Evolutionary conservation across 305 asterid species (phyloP).

Genomic region (Andrographis paniculata): DNA sequence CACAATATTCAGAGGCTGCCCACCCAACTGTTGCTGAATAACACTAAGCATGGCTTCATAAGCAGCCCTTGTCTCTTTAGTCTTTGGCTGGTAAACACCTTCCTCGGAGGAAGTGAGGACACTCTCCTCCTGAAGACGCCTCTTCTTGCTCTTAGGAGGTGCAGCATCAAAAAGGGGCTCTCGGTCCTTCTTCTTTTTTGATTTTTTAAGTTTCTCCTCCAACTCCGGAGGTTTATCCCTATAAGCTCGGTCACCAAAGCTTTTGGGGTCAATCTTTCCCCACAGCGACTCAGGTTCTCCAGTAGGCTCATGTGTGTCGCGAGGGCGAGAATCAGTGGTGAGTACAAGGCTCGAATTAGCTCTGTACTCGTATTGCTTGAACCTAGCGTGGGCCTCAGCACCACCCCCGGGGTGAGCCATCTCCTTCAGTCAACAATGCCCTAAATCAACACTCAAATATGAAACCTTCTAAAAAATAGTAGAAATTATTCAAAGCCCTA

Average conservation of each 20-base stretch:
- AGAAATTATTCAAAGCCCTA: too few species aligned
- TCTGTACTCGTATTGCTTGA: constrained; percentile 90
- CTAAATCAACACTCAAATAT: too few species aligned
- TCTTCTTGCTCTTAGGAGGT: constrained; percentile 56
- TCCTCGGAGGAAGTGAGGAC: constrained; percentile 80
- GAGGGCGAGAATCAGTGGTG: constrained; percentile 96
- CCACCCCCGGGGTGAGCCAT: constrained; percentile 89
- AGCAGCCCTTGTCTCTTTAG: constrained; percentile 89
- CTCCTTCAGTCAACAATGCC: constrained; percentile 16
- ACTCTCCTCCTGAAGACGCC: constrained; percentile 88
- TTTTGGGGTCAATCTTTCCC: constrained; percentile 82
- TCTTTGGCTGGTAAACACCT: constrained; percentile 92
- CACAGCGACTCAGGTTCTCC: constrained; percentile 91
- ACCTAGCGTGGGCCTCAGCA: constrained; percentile 96
- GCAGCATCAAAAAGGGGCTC: constrained; percentile 50
- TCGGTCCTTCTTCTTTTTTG: constrained; percentile 82
- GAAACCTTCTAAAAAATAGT: too few species aligned
- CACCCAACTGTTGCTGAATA: constrained; percentile 89
- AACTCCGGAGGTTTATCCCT: constrained; percentile 81
- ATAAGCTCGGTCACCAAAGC: constrained; percentile 77
- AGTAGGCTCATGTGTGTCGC: constrained; percentile 95
- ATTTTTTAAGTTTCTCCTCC: constrained; percentile 69
- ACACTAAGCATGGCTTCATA: constrained; percentile 87
- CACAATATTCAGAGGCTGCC: constrained; percentile 86
- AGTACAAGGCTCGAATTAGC: constrained; percentile 95